Conservation (phyloP, 331 rosid genomes). For the Quercus lobata region DNA sequence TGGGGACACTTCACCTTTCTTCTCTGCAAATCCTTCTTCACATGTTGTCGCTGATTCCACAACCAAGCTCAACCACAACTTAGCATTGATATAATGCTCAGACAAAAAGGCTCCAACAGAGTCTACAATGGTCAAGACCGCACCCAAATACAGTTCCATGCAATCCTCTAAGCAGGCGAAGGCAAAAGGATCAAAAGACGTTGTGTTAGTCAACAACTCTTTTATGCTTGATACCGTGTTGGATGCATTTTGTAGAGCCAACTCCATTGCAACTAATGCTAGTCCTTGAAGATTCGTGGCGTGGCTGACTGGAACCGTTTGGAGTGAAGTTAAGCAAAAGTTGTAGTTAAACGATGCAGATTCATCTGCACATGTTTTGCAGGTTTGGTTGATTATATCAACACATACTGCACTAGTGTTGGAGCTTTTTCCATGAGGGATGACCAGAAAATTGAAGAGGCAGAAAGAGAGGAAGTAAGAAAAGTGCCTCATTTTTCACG, state of each 20-base stretch:
- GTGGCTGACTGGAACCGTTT: conserved; percentile 39
- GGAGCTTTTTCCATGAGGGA: conserved; percentile 17
- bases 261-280: conserved; percentile 61
- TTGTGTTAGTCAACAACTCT: conserved; percentile 2
- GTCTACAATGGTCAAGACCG: conserved; percentile 28
- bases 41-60: conserved; percentile 54
- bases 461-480: conserved; percentile 12
- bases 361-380: conserved; percentile 45
- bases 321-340: conserved; percentile 48
- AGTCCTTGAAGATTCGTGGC: conserved; percentile 52
- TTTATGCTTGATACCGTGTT: conserved; percentile 28
- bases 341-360: conserved; percentile 31
- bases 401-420: neutral
- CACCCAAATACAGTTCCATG: conserved; percentile 41
- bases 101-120: conserved; percentile 40
- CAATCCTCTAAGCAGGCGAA: conserved; percentile 30
- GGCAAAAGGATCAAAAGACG: conserved; percentile 17
- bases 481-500: conserved; percentile 26
- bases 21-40: conserved; percentile 40
- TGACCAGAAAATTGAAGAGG: conserved; percentile 7
- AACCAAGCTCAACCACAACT: conserved; percentile 39
- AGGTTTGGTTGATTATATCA: conserved; percentile 46
- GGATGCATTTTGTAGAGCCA: conserved; percentile 50
- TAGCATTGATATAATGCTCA: conserved; percentile 24
- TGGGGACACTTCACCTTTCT: conserved; percentile 42